Conservation (phyloP, 208 protist genomes). For the Angomonas deanei region DNA sequence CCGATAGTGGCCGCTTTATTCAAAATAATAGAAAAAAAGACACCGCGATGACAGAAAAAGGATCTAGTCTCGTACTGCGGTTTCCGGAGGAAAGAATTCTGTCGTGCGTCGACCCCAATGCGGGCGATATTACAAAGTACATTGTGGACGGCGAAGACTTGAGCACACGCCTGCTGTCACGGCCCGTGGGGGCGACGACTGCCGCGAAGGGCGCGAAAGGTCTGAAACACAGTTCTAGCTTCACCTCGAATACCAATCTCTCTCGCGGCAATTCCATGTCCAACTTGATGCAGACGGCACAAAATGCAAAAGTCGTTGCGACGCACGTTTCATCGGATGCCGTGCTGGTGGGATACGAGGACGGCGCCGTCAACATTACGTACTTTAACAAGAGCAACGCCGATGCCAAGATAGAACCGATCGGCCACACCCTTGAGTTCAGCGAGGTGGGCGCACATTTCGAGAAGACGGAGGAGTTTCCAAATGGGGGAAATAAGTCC, state of each 20-base stretch:
- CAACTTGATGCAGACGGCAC: background rate
- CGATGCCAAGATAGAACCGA: background rate
- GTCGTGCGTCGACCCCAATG: background rate
- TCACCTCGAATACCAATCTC: background rate
- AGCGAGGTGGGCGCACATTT: background rate
- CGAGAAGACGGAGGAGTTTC: background rate
- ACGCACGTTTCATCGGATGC: background rate
- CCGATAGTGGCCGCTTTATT: background rate
- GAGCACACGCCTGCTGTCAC: background rate
- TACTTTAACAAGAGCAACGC: slow-evolving; percentile 8
- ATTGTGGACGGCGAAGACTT: background rate
- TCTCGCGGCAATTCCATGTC: background rate
- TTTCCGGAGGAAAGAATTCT: background rate
- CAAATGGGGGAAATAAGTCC: background rate
- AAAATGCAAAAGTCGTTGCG: background rate
- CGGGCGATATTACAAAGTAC: background rate
- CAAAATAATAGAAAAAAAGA: too few species aligned
- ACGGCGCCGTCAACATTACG: slow-evolving; percentile 22
- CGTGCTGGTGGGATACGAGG: slow-evolving; percentile 25
- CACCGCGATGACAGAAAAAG: background rate
- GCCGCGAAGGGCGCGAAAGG: background rate
- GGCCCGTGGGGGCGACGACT: background rate
- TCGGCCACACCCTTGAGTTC: background rate
- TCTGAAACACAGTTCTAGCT: background rate
- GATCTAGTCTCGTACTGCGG: background rate